phyloP scores from a whole-genome alignment of 2,329 filamentous ascomycete species.

The Cadophora malorum region DNA sequence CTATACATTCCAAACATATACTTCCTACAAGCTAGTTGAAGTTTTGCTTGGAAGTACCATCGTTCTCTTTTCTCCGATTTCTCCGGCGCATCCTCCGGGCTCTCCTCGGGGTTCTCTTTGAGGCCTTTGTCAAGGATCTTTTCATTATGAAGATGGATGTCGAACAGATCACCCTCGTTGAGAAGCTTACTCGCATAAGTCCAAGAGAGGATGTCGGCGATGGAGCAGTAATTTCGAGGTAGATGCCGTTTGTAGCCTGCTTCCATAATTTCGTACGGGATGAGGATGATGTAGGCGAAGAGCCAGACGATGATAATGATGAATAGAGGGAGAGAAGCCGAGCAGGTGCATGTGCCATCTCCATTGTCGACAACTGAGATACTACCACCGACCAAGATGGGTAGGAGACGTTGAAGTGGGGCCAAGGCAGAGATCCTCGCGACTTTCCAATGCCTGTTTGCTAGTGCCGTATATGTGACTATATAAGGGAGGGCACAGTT shows the following conservation, averaged over 20 bases:
- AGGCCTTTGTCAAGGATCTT: too few relatives aligned
- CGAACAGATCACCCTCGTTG: background rate
- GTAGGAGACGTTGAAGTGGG: slow-evolving; percentile 5
- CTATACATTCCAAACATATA: slow-evolving; percentile 11
- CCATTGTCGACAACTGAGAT: slow-evolving; percentile 13
- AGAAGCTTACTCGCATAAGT: slow-evolving; percentile 8
- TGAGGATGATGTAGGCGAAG: slow-evolving; percentile 2
- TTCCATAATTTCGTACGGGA: slow-evolving; percentile 6
- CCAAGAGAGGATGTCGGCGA: slow-evolving; percentile 4
- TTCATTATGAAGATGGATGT: background rate
- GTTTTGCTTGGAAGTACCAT: slow-evolving; percentile 7
- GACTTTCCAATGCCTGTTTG: slow-evolving; percentile 16
- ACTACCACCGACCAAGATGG: slow-evolving; percentile 7
- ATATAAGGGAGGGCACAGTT: slow-evolving; percentile 1
- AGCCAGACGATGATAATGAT: slow-evolving; percentile 15
- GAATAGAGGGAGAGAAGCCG: background rate
- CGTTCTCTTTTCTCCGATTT: background rate
- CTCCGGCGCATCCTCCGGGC: too few relatives aligned
- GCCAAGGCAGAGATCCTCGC: slow-evolving; percentile 8
- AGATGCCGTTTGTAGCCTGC: background rate
- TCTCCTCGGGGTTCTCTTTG: too few relatives aligned
- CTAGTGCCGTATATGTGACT: slow-evolving; percentile 12
- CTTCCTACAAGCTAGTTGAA: slow-evolving; percentile 13
- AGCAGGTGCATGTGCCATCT: background rate
- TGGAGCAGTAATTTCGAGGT: slow-evolving; percentile 10